Evolutionary conservation across 1,284 basidiomycete species (phyloP), one percentile per base, ranked within the genome.

Genomic region (Apiotrichum gracile): DNA sequence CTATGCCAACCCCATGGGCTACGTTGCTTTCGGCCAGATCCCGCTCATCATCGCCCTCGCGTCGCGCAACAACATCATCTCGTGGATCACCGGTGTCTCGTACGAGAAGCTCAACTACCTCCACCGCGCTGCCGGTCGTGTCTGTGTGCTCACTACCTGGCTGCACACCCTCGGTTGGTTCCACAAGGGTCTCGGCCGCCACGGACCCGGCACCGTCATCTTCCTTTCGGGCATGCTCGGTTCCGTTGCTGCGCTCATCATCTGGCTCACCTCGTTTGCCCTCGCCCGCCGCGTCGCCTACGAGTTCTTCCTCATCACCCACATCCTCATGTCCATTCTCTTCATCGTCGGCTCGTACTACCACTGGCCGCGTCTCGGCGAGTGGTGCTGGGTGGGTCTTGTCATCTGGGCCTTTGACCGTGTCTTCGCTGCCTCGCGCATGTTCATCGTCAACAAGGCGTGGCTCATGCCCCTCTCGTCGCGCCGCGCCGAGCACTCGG

Each of bases 381-480:
- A 33, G 19, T 48, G 37, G 25, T 31, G 44, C 19, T 50, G 51
- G 49, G 46, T 49, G 12, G 40, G 44, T 4, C 48, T 59, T 2
- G 37, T 56, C 45, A 66, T 86, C 31, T 87, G 85, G 85, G 83
- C 75, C 0, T 66, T 85, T 43, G 85, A 87, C 66, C 80, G 85
- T 25, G 52, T 80, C 35, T 61, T 84, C 50, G 81, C 84, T 14
- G 22, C 78, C 17, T 54, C 77, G 12, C 80, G 83, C 17, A 66
- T 85, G 7, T 58, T 82, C 43, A 56, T 78, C 33, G 77, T 78
- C 72, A 86, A 85, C 70, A 73, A 74, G 19, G 61, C 67, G 16
- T 73, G 68, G 78, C 60, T 74, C 68, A 25, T 78, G 74, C 55
- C 55, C 4, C 50, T 58, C 22, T 38, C 67, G 67, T 54, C 61